These are phyloP conservation scores for Pachysandra terminalis DNA, from an alignment of 164 flowering plant species.

Conservation along the genomic window DNA sequence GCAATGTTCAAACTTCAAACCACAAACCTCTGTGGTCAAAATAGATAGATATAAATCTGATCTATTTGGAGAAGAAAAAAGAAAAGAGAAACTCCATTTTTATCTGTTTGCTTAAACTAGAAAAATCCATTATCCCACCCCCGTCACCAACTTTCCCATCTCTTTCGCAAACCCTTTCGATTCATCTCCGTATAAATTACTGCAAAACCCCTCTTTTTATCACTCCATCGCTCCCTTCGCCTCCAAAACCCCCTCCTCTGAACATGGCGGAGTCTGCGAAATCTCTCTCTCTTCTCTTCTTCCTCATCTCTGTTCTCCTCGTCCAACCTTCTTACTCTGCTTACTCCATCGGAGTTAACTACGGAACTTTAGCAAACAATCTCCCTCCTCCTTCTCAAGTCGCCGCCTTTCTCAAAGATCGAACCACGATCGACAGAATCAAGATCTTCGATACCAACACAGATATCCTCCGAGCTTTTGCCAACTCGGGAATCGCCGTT, in stretches of 20 bases:
- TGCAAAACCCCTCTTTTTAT: background rate
- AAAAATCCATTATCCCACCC: too few species aligned
- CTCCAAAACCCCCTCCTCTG: background rate
- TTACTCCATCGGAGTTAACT: conserved; percentile 70
- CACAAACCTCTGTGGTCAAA: too few species aligned
- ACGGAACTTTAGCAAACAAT: conserved; percentile 76
- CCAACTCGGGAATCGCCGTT: conserved; percentile 54
- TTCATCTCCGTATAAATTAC: too few species aligned
- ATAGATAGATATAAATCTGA: too few species aligned
- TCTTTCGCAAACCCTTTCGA: background rate
- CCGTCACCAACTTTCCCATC: background rate
- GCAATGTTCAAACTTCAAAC: too few species aligned
- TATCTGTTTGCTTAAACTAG: too few species aligned
- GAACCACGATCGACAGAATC: conserved; percentile 59
- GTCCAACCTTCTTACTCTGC: conserved; percentile 22
- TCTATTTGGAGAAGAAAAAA: too few species aligned
- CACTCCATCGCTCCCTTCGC: background rate
- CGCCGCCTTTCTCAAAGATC: conserved; percentile 50
- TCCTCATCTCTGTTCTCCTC: conserved; percentile 8
- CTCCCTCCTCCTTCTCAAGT: conserved; percentile 77
- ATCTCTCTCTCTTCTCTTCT: conserved; percentile 3
- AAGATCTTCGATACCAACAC: conserved; percentile 71
- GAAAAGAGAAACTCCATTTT: too few species aligned
- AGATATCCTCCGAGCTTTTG: conserved; percentile 67
- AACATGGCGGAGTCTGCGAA: background rate